Evolutionary conservation across 176 grass and related monocot genomes (phyloP), one percentile per base, ranked within the genome.

Genomic region (Cocos nucifera): DNA sequence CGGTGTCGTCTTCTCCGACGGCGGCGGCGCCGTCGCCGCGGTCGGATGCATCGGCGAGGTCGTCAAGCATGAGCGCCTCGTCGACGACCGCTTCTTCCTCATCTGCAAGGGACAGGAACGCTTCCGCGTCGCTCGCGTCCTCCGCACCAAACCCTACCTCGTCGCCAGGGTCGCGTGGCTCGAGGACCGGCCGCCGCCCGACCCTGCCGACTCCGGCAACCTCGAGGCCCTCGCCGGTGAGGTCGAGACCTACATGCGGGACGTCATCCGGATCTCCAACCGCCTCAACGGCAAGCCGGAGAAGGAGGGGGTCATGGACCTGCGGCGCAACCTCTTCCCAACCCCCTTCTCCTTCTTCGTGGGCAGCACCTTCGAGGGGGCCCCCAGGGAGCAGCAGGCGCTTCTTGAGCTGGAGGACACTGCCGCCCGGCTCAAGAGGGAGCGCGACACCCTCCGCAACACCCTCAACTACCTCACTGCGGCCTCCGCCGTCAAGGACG

Each of bases 91-190:
- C 3, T 98, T 98, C 82, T 98, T 98, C 79, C 84, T 98, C 82
- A 98, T 98, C 70, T 98, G 88, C 82, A 98, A 98, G 75, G 94
- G 88, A 63, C 85, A 98, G 88, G 85, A 93, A 79, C 79, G 94
- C 6, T 98, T 98, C 80, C 84, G 88, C 64, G 85, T 98, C 19
- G 63, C 63, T 3, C 75, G 79, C 63, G 69, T 89, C 62, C 62
- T 89, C 26, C 87, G 85, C 63, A 89, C 71, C 67, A 79, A 98
- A 61, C 88, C 94, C 19, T 98, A 98, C 79, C 77, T 93, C 64
- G 85, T 98, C 49, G 94, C 84, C n/a, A 84, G 85, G 56, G 88
- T 98, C 54, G 64, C 73, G 70, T 98, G 94, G 94, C 84, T 98
- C 53, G 93, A 98, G 80, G 93, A 98, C 79, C 78, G 93, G 57